phyloP scores from a whole-genome alignment of 192 early-diverging fungal species.

The Mortierella claussenii region DNA sequence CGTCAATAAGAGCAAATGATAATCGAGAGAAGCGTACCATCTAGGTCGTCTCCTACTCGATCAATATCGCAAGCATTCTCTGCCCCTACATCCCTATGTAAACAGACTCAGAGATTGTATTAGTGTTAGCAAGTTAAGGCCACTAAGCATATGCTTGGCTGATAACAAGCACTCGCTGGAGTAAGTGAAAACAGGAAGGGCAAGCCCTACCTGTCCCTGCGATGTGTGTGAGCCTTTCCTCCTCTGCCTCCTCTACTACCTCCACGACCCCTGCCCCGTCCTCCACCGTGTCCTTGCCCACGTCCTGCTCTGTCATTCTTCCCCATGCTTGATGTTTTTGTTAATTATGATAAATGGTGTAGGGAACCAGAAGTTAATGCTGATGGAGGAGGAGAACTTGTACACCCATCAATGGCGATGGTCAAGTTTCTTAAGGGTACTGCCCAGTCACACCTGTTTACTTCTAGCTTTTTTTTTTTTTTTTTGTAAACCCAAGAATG shows the following conservation, averaged over 20 bases:
- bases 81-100: conserved; percentile 37
- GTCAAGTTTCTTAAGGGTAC: conserved; percentile 30
- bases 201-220: conserved; percentile 45
- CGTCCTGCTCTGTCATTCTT: conserved; percentile 48
- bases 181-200: no score
- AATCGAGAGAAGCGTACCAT: conserved; percentile 16
- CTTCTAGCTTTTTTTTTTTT: conserved; percentile 36
- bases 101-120: no score
- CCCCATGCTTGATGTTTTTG: conserved; percentile 19
- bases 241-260: conserved; percentile 46
- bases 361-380: not conserved
- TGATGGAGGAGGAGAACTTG: not conserved
- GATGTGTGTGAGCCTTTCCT: conserved; percentile 36
- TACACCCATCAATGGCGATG: no score
- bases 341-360: not conserved
- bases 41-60: conserved; percentile 11
- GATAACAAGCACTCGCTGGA: no score
- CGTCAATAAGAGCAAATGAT: no score
- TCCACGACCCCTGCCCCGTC: conserved; percentile 42
- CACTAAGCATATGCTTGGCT: no score
- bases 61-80: conserved; percentile 42
- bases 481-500: not conserved
- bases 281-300: conserved; percentile 43
- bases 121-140: no score
- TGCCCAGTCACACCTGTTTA: conserved; percentile 29